Evolutionary conservation across 2,329 filamentous ascomycete species (phyloP).

Genomic region (Plenodomus biglobosus): DNA sequence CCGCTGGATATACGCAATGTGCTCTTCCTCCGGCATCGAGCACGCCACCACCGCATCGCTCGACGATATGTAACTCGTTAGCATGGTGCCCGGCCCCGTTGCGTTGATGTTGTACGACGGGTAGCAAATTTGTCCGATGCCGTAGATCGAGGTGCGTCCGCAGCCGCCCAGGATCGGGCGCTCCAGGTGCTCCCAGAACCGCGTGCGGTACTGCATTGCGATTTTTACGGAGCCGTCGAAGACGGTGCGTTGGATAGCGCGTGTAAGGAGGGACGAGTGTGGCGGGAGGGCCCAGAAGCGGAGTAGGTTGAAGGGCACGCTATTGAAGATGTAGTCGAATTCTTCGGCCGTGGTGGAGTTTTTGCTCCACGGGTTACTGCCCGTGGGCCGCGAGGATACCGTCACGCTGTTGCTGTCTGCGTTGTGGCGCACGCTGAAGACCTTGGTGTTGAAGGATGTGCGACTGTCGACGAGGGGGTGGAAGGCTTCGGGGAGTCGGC

Average conservation of each 20-base stretch:
- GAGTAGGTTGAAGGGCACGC: slow-evolving; percentile 63
- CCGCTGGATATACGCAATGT: slow-evolving; percentile 62
- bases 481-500: slow-evolving; percentile 61
- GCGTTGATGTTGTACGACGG: slow-evolving; percentile 65
- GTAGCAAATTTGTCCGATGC: slow-evolving; percentile 63
- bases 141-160: slow-evolving; percentile 59
- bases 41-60: background rate
- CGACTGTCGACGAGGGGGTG: slow-evolving; percentile 58
- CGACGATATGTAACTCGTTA: slow-evolving; percentile 33
- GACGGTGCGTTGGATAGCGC: slow-evolving; percentile 49
- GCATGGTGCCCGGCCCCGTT: slow-evolving; percentile 59
- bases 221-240: slow-evolving; percentile 55
- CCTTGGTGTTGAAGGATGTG: slow-evolving; percentile 56
- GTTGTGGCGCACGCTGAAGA: slow-evolving; percentile 58
- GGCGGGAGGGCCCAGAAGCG: slow-evolving; percentile 59
- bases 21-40: slow-evolving; percentile 24
- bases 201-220: slow-evolving; percentile 64
- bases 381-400: slow-evolving; percentile 42
- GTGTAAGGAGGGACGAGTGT: slow-evolving; percentile 50
- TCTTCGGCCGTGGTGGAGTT: slow-evolving; percentile 46
- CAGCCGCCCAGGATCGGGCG: slow-evolving; percentile 63
- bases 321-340: slow-evolving; percentile 65
- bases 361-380: slow-evolving; percentile 37
- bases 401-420: slow-evolving; percentile 53
- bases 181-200: slow-evolving; percentile 57